phyloP scores from a whole-genome alignment of 2,329 filamentous ascomycete genomes.

The Aspergillus bombycis region DNA sequence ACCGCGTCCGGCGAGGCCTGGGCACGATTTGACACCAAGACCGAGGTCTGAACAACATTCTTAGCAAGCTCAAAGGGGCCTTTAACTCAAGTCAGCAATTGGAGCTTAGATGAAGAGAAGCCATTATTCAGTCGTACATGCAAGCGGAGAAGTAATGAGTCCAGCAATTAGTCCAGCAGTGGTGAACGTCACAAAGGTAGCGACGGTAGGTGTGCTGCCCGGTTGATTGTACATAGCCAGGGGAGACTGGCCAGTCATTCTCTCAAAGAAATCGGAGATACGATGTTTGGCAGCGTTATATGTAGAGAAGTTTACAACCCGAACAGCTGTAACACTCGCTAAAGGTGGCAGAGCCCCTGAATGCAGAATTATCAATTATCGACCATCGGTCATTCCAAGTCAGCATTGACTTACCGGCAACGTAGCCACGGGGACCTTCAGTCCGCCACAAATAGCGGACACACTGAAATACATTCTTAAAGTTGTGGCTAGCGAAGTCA shows the following conservation, averaged over 20 bases:
- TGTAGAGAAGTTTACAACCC: constrained; percentile 51
- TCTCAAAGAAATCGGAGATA: constrained; percentile 43
- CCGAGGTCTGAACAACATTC: constrained; percentile 53
- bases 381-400: neutral
- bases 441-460: constrained; percentile 50
- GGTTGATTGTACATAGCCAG: constrained; percentile 45
- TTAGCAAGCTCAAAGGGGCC: constrained; percentile 53
- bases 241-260: constrained; percentile 46
- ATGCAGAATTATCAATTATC: constrained; percentile 6
- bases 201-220: constrained; percentile 45
- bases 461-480: constrained; percentile 47
- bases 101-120: neutral
- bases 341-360: constrained; percentile 49
- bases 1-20: constrained; percentile 40
- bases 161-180: constrained; percentile 48
- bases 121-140: constrained; percentile 40
- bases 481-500: constrained; percentile 43
- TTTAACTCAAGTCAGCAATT: constrained; percentile 19
- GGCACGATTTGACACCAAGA: constrained; percentile 47
- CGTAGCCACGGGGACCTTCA: constrained; percentile 52
- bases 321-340: constrained; percentile 49
- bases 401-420: constrained; percentile 42
- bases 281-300: constrained; percentile 48
- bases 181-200: constrained; percentile 47
- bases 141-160: constrained; percentile 44